These are phyloP conservation scores for Xylariales sp. DNA, from an alignment of 2,329 filamentous ascomycete genomes.

Conservation along the genomic window DNA sequence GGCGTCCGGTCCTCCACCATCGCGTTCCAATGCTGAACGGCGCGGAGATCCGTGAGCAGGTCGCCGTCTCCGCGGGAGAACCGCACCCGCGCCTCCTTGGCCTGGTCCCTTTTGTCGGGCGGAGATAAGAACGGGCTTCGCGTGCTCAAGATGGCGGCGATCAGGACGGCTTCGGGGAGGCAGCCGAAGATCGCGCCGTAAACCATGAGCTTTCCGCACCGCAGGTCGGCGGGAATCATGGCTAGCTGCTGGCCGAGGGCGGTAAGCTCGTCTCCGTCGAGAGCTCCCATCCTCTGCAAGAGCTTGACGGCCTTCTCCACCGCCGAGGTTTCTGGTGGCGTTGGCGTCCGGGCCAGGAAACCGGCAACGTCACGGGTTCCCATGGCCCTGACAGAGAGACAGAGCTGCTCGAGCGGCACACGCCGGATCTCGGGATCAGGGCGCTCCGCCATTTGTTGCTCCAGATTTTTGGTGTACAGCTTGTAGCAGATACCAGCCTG, in stretches of 20 bases:
- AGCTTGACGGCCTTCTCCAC: slow-evolving; percentile 81
- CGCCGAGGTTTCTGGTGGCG: slow-evolving; percentile 79
- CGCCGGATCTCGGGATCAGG: slow-evolving; percentile 92
- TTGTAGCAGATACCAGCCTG: slow-evolving; percentile 92
- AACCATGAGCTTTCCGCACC: slow-evolving; percentile 91
- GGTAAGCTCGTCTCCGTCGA: slow-evolving; percentile 82
- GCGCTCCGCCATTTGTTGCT: slow-evolving; percentile 79
- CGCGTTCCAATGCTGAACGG: slow-evolving; percentile 78
- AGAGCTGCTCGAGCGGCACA: slow-evolving; percentile 90
- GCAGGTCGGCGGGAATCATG: slow-evolving; percentile 88
- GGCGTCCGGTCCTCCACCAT: slow-evolving; percentile 54
- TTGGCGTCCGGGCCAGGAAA: slow-evolving; percentile 83
- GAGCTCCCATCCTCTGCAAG: slow-evolving; percentile 78
- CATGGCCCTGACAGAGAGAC: slow-evolving; percentile 92
- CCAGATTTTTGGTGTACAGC: slow-evolving; percentile 82
- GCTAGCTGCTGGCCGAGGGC: slow-evolving; percentile 91
- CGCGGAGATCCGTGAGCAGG: slow-evolving; percentile 78
- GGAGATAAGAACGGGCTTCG: slow-evolving; percentile 84
- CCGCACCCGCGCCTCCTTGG: slow-evolving; percentile 67
- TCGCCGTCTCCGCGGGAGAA: slow-evolving; percentile 82
- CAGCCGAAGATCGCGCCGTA: slow-evolving; percentile 93
- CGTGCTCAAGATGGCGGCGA: slow-evolving; percentile 88
- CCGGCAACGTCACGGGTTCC: slow-evolving; percentile 74
- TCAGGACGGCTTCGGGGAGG: slow-evolving; percentile 80
- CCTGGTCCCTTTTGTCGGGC: slow-evolving; percentile 75